Evolutionary conservation across 768 basidiomycete genomes (phyloP), one percentile per base, ranked within the genome.

Genomic region (Mycena rebaudengoi): DNA sequence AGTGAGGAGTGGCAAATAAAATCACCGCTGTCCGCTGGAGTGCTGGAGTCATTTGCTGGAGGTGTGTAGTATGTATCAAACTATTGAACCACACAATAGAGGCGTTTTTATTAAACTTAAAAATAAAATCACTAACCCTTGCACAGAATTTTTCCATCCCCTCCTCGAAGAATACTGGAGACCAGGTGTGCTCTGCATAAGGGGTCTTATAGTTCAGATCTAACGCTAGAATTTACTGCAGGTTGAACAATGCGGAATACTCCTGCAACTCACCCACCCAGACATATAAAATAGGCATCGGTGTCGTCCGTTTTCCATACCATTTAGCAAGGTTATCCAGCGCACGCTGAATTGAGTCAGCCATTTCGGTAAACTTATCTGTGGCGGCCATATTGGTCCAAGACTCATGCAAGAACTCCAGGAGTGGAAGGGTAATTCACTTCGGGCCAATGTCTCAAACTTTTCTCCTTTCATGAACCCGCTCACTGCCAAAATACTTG

Each of bases 401-500:
- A 10, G 54, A 64, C 52, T 67, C 26, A 48, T 67, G 66, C 29
- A 67, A 45, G 41, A 59, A 68, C 57, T 68, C 51, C 28, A 68
- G 60, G 26, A 67, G 60, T 25, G 66, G 67, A 46, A 67, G 67
- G 29, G 66, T 67, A 25, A n/a, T n/a, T n/a, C n/a, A n/a, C n/a
- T n/a, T n/a, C n/a, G n/a, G n/a, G n/a, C n/a, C n/a, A n/a, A n/a
- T n/a, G n/a, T n/a, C n/a, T n/a, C n/a, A n/a, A n/a, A n/a, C n/a
- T n/a, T n/a, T n/a, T n/a, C n/a, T n/a, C n/a, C n/a, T n/a, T n/a
- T n/a, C n/a, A n/a, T n/a, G n/a, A n/a, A n/a, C n/a, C n/a, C n/a
- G n/a, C n/a, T n/a, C n/a, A n/a, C n/a, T n/a, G n/a, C n/a, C n/a
- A n/a, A n/a, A n/a, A n/a, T n/a, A n/a, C n/a, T n/a, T n/a, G n/a